Conservation (phyloP, 2,329 filamentous ascomycete species). For the Emydomyces testavorans region DNA sequence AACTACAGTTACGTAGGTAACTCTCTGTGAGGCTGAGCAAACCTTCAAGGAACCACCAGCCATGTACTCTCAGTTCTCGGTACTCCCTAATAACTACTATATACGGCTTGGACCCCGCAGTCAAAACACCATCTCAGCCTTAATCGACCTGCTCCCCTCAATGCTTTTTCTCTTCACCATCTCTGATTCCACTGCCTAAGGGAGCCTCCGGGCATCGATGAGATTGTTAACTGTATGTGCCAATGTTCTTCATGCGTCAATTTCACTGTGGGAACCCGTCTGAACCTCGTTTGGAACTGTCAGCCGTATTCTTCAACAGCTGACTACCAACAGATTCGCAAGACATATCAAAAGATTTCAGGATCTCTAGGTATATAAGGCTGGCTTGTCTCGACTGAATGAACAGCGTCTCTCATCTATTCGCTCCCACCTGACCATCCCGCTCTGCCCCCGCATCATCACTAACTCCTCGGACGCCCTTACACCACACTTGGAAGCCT, state of each 20-base stretch:
- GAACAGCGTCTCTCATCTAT: background rate
- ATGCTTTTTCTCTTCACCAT: background rate
- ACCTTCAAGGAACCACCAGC: background rate
- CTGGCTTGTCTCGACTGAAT: background rate
- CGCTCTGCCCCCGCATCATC: background rate
- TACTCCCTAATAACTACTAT: too few species aligned
- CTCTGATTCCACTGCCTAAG: background rate
- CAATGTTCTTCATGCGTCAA: too few species aligned
- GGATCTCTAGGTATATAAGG: background rate
- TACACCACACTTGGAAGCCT: background rate
- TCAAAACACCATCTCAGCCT: conserved; percentile 2
- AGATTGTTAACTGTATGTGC: too few species aligned
- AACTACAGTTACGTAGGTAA: too few species aligned
- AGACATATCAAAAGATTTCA: background rate
- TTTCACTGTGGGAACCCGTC: background rate
- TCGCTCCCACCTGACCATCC: background rate
- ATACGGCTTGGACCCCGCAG: conserved; percentile 4
- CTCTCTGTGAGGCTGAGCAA: background rate
- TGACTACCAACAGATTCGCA: background rate
- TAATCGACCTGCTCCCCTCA: background rate
- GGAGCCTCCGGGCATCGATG: background rate
- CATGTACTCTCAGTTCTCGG: too few species aligned
- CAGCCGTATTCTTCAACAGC: background rate
- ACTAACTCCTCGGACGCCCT: background rate
- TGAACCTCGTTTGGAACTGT: background rate